A percentile compares a stretch with the other conserved stretches of the same genome.
Conservation (phyloP, 1,284 basidiomycete species). For the Austroboletus novae-zelandiae region DNA sequence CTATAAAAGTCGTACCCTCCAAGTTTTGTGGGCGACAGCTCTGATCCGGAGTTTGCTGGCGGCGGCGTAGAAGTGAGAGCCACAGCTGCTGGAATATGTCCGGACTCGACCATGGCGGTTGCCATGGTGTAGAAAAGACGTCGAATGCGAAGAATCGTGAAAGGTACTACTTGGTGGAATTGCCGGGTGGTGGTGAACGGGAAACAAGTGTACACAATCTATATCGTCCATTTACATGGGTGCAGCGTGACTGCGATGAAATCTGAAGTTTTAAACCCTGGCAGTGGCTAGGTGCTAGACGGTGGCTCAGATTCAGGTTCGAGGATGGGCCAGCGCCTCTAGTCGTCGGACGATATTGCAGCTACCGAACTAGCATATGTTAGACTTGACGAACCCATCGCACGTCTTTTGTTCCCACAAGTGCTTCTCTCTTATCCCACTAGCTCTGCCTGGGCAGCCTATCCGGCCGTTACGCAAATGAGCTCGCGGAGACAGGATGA, state of each 20-base stretch:
- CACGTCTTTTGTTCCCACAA: too few relatives aligned
- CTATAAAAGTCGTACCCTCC: constrained; percentile 54
- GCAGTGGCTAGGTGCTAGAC: too few relatives aligned
- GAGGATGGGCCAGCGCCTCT: too few relatives aligned
- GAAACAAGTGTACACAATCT: neutral
- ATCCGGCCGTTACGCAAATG: neutral
- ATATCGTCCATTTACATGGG: too few relatives aligned
- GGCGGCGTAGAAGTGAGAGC: neutral
- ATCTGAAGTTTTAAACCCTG: too few relatives aligned
- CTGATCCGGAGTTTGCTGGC: neutral
- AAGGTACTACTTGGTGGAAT: neutral
- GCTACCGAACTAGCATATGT: too few relatives aligned
- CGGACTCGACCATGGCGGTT: neutral
- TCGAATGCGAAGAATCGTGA: neutral
- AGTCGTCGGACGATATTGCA: too few relatives aligned
- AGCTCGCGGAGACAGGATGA: neutral
- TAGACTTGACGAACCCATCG: too few relatives aligned
- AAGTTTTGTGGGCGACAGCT: constrained; percentile 11
- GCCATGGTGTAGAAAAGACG: constrained; percentile 7
- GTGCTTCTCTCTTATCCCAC: too few relatives aligned
- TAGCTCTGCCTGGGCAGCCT: too few relatives aligned
- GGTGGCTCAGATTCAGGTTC: too few relatives aligned
- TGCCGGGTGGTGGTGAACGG: neutral
- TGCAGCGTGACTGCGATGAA: too few relatives aligned
- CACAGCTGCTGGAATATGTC: neutral